phyloP scores from a whole-genome alignment of 2,329 filamentous ascomycete genomes.

The Diaporthe citriasiana region DNA sequence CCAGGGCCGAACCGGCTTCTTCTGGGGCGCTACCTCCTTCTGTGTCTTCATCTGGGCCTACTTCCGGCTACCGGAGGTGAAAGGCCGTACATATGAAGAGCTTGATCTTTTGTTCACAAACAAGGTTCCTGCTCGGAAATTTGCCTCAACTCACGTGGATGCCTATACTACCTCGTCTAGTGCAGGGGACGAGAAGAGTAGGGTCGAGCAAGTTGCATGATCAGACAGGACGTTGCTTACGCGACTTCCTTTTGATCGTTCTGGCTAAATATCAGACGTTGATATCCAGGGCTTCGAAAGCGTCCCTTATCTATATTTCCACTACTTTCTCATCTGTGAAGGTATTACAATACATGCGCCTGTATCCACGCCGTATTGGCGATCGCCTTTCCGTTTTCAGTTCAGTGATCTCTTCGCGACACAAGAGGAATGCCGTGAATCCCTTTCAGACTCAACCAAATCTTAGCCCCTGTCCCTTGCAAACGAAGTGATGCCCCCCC shows the following conservation, averaged over 20 bases:
- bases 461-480: no score
- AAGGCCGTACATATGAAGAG: constrained; percentile 49
- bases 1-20: constrained; percentile 56
- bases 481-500: no score
- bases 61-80: constrained; percentile 57
- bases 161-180: background rate
- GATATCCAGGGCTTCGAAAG: no score
- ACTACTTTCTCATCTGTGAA: background rate
- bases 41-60: constrained; percentile 59
- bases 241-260: no score
- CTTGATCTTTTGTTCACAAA: constrained; percentile 51
- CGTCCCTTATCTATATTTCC: background rate
- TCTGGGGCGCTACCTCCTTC: constrained; percentile 55
- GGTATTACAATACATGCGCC: no score
- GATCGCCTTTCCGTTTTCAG: no score
- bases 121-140: constrained; percentile 36
- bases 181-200: background rate
- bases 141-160: constrained; percentile 13
- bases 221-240: no score
- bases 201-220: constrained; percentile 13
- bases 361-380: no score
- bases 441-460: no score
- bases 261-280: rapidly evolving
- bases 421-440: no score
- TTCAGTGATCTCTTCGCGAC: no score